Evolutionary conservation across 164 flowering plant species (phyloP), one percentile per base, ranked within the genome.

Genomic region (Cinnamomum micranthum): DNA sequence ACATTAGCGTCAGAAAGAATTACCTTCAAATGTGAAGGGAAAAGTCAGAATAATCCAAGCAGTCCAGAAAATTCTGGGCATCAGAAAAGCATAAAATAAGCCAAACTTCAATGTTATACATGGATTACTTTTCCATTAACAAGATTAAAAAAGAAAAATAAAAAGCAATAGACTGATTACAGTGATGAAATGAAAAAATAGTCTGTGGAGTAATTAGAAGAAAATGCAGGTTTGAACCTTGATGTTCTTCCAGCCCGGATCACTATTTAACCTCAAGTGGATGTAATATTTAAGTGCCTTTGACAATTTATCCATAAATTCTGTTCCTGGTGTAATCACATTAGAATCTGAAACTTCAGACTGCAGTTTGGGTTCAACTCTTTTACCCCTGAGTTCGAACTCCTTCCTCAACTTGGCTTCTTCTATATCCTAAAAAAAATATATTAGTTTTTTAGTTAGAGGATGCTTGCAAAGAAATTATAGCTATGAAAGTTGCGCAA

Each of bases 261-360:
- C 80, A 17, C 4, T 76, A 2, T 41, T 67, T 2, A 87, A 47
- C 17, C 84, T 71, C 1, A 31, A 63, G 17, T 35, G 47, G 11
- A 83, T 75, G 64, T 84, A 89, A 0, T 7, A 9, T 23, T 84
- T 71, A 15, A 89, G 76, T 0, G 86, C 85, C 11, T 76, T 68
- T 0, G 92, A 84, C 64, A 89, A 77, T 58, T 59, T 74, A 20
- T 59, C 25, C 91, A 88, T 80, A 65, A 89, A 89, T 58, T 81
- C 79, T 0, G 92, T 88, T 4, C 92, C 92, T 0, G 92, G 89
- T 1, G 90, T 85, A 3, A 87, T 86, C 9, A 87, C 59, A 64
- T 87, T 87, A 0, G 87, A 81, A 80, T 89, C 92, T 0, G 77
- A 52, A 51, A 81, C 76, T 71, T 89, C 80, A 2, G 85, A 80